phyloP scores from a whole-genome alignment of 2,329 filamentous ascomycete species.

The Trichoderma arundinaceum region DNA sequence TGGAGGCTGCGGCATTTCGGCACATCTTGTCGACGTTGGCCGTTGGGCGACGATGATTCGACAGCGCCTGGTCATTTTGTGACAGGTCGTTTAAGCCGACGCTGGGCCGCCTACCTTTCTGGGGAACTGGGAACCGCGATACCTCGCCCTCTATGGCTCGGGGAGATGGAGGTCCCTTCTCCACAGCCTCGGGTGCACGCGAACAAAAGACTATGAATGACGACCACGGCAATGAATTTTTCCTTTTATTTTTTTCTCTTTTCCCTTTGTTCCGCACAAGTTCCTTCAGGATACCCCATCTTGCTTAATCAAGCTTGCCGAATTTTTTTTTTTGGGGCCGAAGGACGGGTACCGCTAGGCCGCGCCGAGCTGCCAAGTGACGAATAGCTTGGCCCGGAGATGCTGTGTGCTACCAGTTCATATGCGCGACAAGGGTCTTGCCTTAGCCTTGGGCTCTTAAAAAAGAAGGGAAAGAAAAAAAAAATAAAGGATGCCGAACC shows the following conservation, averaged over 20 bases:
- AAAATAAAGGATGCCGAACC: constrained; percentile 3
- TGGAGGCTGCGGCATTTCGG: constrained; percentile 32
- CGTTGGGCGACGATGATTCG: constrained; percentile 26
- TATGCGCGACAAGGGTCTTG: constrained; percentile 25
- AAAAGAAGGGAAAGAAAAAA: not conserved
- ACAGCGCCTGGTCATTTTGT: constrained; percentile 28
- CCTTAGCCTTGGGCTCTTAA: not conserved
- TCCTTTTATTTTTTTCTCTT: not conserved
- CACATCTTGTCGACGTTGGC: constrained; percentile 21
- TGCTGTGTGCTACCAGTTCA: constrained; percentile 19
- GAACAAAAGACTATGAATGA: constrained; percentile 15
- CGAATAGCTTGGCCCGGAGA: constrained; percentile 16
- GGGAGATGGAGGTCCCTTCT: not conserved
- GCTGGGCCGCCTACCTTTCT: constrained; percentile 21
- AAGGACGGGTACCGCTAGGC: constrained; percentile 18
- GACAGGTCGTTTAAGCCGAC: constrained; percentile 23
- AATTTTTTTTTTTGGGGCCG: not conserved
- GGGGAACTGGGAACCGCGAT: constrained; percentile 23
- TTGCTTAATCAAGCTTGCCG: not conserved
- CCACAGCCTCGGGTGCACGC: not conserved
- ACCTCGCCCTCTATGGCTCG: not conserved
- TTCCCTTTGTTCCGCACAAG: not conserved
- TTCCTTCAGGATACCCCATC: not conserved
- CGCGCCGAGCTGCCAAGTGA: constrained; percentile 11
- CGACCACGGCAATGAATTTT: constrained; percentile 12